These are phyloP conservation scores for Collybiopsis confluens DNA, from an alignment of 768 basidiomycete genomes.

Conservation along the genomic window DNA sequence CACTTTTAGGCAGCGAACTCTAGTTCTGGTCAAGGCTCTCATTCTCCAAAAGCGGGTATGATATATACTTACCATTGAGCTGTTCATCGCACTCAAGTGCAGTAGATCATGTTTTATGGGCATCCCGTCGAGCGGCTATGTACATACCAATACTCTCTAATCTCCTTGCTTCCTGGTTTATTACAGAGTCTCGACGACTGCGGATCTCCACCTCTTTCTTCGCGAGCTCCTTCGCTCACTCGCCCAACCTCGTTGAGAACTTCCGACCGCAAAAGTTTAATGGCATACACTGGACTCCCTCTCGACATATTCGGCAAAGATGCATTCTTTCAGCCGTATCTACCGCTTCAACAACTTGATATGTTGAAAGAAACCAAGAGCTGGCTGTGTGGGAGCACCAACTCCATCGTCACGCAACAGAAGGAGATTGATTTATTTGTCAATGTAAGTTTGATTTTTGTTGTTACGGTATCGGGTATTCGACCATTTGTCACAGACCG, in stretches of 20 bases:
- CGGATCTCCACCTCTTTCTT: constrained; percentile 79
- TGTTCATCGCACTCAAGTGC: background rate
- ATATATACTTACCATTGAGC: background rate
- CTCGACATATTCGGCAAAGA: constrained; percentile 93
- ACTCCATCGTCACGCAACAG: constrained; percentile 91
- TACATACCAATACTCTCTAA: constrained; percentile 96
- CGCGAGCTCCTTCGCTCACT: constrained; percentile 50
- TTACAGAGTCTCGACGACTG: constrained; percentile 88
- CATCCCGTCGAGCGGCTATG: constrained; percentile 95
- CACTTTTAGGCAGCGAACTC: constrained; percentile 86
- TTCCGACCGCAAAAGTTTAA: constrained; percentile 86
- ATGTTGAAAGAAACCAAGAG: constrained; percentile 73
- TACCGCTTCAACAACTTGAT: constrained; percentile 93
- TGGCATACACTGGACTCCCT: constrained; percentile 91
- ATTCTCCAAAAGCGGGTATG: constrained; percentile 89
- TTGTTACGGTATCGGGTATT: background rate
- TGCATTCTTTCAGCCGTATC: constrained; percentile 96
- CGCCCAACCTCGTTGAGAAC: constrained; percentile 80
- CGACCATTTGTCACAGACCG: constrained; percentile 51
- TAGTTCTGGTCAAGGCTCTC: constrained; percentile 91
- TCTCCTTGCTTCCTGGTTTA: constrained; percentile 87
- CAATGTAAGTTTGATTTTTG: constrained; percentile 50
- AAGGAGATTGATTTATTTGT: constrained; percentile 88
- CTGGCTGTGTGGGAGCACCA: constrained; percentile 95
- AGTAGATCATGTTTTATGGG: constrained; percentile 92